These are phyloP conservation scores for Planoprotostelium fungivorum DNA, from an alignment of 78 protist species.

Conservation along the genomic window DNA sequence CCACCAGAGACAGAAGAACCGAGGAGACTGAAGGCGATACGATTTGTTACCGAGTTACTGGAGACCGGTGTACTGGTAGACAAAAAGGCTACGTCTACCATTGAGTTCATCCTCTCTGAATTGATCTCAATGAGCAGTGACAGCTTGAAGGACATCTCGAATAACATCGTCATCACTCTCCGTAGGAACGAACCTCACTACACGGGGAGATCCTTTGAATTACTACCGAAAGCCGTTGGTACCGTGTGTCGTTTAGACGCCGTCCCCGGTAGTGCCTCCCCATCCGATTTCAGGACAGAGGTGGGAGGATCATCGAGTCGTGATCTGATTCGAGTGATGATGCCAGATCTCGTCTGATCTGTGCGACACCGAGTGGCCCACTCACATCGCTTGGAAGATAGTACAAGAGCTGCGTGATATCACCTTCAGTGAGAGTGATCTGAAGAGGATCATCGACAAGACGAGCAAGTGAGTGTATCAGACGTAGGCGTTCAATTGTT, in stretches of 20 bases:
- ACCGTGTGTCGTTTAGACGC: background rate
- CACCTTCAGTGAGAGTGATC: background rate
- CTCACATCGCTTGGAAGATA: background rate
- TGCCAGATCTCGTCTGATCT: background rate
- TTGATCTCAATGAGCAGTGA: background rate
- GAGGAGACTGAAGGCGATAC: background rate
- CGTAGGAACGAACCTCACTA: background rate
- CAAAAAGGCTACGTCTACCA: background rate
- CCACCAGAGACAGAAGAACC: background rate
- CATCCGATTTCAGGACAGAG: background rate
- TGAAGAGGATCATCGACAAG: background rate
- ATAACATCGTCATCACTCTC: background rate
- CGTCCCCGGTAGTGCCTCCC: background rate
- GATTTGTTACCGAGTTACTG: background rate
- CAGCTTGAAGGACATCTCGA: background rate
- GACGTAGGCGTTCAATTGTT: background rate
- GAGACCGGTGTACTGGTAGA: background rate
- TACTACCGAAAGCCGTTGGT: background rate
- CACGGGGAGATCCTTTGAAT: background rate
- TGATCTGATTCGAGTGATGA: background rate
- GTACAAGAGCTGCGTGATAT: background rate
- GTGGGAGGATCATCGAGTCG: background rate
- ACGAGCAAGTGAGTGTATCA: background rate
- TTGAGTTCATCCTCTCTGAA: background rate
- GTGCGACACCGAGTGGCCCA: background rate